Conservation (phyloP, 805 yeast genomes). For the Yarrowia yakushimensis region DNA sequence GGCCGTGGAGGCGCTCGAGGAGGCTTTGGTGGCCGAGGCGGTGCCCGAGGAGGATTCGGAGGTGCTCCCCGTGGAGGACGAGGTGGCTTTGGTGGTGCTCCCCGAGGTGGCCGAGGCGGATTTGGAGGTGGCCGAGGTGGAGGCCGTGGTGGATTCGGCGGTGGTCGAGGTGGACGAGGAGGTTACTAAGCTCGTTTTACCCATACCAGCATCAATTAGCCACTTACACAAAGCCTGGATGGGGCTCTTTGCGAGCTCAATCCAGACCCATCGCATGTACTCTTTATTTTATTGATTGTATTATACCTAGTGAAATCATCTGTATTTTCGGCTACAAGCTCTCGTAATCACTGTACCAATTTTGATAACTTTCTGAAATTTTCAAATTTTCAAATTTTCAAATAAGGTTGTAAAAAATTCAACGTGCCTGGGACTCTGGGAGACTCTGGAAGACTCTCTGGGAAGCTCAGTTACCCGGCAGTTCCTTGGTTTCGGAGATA, state of each 20-base stretch:
- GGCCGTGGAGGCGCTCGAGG: constrained; percentile 41
- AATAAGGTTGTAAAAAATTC: neutral
- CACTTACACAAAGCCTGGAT: neutral
- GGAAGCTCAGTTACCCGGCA: constrained; percentile 7
- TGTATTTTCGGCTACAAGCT: neutral
- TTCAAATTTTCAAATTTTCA: constrained; percentile 5
- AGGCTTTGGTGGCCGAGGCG: constrained; percentile 29
- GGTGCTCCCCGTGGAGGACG: constrained; percentile 33
- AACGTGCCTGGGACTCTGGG: too few relatives aligned
- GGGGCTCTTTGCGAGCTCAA: neutral
- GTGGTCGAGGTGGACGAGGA: constrained; percentile 18
- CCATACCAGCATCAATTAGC: neutral
- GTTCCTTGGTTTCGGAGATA: constrained; percentile 14
- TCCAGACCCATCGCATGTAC: constrained; percentile 15
- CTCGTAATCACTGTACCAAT: too few relatives aligned
- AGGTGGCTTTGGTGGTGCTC: constrained; percentile 35
- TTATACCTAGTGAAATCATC: neutral
- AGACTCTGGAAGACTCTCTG: too few relatives aligned
- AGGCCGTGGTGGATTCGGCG: constrained; percentile 20
- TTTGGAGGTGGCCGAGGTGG: constrained; percentile 26
- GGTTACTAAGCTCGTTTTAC: neutral
- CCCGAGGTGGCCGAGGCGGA: constrained; percentile 23
- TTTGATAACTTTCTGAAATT: neutral
- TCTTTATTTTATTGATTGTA: constrained; percentile 25
- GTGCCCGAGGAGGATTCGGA: constrained; percentile 32